Evolutionary conservation across 2,329 filamentous ascomycete species (phyloP).

Genomic region (Lachnellula willkommii): DNA sequence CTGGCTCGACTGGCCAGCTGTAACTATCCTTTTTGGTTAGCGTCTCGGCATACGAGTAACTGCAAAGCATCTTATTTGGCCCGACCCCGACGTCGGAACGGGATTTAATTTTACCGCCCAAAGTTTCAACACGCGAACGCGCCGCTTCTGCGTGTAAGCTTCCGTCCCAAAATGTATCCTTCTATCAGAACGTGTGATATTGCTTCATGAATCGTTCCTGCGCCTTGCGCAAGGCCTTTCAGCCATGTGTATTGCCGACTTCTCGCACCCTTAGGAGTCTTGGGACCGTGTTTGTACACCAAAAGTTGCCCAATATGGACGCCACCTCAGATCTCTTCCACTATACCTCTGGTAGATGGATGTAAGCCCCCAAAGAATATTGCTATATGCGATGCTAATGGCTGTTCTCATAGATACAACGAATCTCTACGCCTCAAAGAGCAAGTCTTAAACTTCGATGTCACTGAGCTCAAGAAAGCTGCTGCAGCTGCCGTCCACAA

Average conservation of each 20-base stretch:
- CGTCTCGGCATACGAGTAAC: too few species aligned
- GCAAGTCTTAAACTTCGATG: slow-evolving; percentile 1
- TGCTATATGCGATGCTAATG: background rate
- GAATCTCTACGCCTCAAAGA: slow-evolving; percentile 1
- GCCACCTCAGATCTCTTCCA: slow-evolving; percentile 1
- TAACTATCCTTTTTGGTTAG: too few species aligned
- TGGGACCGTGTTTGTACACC: background rate
- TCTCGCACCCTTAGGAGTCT: background rate
- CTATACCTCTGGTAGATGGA: slow-evolving; percentile 3
- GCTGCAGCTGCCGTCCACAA: slow-evolving; percentile 8
- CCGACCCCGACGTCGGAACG: too few species aligned
- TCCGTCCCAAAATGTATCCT: too few species aligned
- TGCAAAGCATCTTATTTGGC: too few species aligned
- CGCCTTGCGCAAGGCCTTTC: background rate
- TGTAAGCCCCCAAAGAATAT: background rate
- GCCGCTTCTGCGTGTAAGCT: too few species aligned
- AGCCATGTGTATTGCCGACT: background rate
- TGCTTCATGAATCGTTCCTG: background rate
- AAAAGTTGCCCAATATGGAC: background rate
- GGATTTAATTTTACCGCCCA: too few species aligned
- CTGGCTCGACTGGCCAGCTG: too few species aligned
- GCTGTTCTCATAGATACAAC: slow-evolving; percentile 4
- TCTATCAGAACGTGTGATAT: background rate
- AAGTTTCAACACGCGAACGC: too few species aligned
- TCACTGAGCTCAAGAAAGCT: slow-evolving; percentile 5